phyloP scores from a whole-genome alignment of 129 eudicot genomes.

The Glebionis coronaria region DNA sequence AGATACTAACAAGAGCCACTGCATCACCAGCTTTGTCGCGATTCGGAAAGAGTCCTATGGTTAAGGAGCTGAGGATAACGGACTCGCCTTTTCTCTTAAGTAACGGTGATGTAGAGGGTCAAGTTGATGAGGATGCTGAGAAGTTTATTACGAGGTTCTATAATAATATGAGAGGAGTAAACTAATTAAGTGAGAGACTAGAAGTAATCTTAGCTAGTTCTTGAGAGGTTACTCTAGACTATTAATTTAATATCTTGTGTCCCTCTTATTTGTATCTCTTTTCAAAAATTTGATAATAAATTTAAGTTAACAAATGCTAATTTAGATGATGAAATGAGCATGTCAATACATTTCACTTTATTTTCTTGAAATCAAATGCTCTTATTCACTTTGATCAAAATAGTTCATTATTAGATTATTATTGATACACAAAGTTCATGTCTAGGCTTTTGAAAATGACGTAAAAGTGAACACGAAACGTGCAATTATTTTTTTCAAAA shows the following conservation, averaged over 20 bases:
- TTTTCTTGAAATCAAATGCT: too few species aligned
- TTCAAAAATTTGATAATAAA: background rate
- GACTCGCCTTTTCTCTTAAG: conserved; percentile 68
- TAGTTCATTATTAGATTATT: too few species aligned
- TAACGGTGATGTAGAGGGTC: conserved; percentile 34
- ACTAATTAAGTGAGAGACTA: background rate
- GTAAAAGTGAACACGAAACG: too few species aligned
- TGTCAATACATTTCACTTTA: too few species aligned
- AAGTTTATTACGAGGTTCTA: conserved; percentile 59
- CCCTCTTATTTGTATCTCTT: background rate
- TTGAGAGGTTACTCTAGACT: too few species aligned
- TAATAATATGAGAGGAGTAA: conserved; percentile 45
- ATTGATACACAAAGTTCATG: too few species aligned
- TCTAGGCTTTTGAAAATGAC: too few species aligned
- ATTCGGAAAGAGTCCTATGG: background rate
- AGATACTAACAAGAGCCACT: conserved; percentile 14
- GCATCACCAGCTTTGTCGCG: conserved; percentile 15
- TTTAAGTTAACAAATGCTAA: background rate
- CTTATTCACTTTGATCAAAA: too few species aligned
- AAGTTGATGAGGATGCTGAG: conserved; percentile 66
- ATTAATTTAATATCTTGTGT: background rate
- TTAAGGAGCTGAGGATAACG: conserved; percentile 53
- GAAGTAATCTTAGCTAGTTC: too few species aligned
- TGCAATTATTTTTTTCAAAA: too few species aligned
- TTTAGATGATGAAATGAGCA: background rate